A percentile compares a stretch with the other conserved stretches of the same genome.
Conservation (phyloP, 805 yeast genomes). For the Cyberlindnera nakhonratchasimensis region DNA sequence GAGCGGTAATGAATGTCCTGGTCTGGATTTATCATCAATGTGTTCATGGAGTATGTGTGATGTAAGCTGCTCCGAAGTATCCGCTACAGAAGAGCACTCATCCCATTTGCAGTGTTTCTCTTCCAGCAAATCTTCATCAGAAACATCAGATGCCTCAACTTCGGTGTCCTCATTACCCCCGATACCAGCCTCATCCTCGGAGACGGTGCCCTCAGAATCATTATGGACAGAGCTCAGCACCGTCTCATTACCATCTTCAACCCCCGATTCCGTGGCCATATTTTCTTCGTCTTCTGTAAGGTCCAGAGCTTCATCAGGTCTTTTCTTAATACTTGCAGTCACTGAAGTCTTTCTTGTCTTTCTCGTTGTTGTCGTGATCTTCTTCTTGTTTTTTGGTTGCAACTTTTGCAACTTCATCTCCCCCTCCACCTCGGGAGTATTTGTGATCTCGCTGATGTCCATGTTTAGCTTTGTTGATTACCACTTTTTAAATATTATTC, state of each 20-base stretch:
- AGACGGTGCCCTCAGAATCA: constrained; percentile 11
- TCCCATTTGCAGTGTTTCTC: constrained; percentile 18
- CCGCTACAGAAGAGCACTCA: not conserved
- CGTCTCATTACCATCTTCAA: not conserved
- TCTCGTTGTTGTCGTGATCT: too few species aligned
- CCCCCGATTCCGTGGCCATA: not conserved
- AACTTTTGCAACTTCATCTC: too few species aligned
- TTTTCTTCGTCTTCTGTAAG: constrained; percentile 6
- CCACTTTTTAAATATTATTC: not conserved
- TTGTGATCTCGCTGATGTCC: constrained; percentile 14
- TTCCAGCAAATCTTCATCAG: constrained; percentile 4
- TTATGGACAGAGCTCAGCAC: not conserved
- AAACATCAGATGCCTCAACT: constrained; percentile 5
- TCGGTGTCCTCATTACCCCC: constrained; percentile 4
- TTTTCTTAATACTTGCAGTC: too few species aligned
- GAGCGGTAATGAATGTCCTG: not conserved
- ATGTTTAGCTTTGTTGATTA: not conserved
- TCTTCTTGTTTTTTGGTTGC: too few species aligned
- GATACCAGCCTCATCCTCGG: constrained; percentile 6
- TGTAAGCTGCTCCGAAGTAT: constrained; percentile 5
- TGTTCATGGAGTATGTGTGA: constrained; percentile 13
- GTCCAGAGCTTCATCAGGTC: not conserved
- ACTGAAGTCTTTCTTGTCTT: too few species aligned
- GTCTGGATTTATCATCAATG: constrained; percentile 6
- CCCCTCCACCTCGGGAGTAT: constrained; percentile 2